Conservation (phyloP, 2,329 filamentous ascomycete species). For the Xylariaceae sp. region DNA sequence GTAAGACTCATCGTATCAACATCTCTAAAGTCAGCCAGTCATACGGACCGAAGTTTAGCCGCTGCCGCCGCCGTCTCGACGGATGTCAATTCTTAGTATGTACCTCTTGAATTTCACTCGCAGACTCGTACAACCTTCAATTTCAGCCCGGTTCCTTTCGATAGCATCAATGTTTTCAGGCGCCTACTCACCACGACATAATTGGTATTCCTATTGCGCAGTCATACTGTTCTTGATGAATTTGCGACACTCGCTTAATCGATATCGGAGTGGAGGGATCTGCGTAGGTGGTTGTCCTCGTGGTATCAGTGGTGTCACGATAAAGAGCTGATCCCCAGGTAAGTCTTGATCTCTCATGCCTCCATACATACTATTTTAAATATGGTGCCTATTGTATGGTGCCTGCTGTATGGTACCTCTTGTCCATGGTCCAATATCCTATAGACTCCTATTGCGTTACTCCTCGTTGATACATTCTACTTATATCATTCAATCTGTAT, state of each 20-base stretch:
- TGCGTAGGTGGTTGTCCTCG: conserved; percentile 23
- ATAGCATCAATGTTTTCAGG: conserved; percentile 7
- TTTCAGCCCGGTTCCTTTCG: conserved; percentile 27
- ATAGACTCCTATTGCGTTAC: too few relatives aligned
- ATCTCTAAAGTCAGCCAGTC: not conserved
- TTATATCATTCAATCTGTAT: too few relatives aligned
- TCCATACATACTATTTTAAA: not conserved
- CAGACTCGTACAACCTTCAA: conserved; percentile 31
- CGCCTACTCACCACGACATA: not conserved
- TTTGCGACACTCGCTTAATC: conserved; percentile 15
- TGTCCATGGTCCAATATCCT: too few relatives aligned
- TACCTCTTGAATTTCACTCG: conserved; percentile 27
- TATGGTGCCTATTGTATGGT: too few relatives aligned
- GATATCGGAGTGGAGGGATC: conserved; percentile 25
- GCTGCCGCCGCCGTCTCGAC: conserved; percentile 11
- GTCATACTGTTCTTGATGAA: conserved; percentile 19
- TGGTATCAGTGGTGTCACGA: conserved; percentile 18
- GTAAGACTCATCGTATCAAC: not conserved
- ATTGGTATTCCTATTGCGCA: conserved; percentile 2
- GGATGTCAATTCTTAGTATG: conserved; percentile 5
- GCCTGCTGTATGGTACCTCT: too few relatives aligned
- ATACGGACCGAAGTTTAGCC: conserved; percentile 30
- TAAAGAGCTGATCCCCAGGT: conserved; percentile 22
- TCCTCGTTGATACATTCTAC: too few relatives aligned
- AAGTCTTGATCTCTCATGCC: conserved; percentile 1